A percentile compares a stretch with the other conserved stretches of the same genome.
Conservation (phyloP, 2,329 filamentous ascomycete genomes). For the Sphaerulina vaccinii region DNA sequence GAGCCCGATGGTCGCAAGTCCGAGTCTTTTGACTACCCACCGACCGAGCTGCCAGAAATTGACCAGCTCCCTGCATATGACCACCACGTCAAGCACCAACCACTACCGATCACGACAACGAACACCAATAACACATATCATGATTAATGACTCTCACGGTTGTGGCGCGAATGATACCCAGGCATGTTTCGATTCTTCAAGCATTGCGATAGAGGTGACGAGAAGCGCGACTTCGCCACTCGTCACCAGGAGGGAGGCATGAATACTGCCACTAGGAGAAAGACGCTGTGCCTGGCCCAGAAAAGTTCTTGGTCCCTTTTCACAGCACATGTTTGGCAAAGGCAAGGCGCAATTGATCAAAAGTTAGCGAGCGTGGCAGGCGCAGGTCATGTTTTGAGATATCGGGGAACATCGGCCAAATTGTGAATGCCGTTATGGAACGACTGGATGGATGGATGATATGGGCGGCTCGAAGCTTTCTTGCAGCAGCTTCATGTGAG, state of each 20-base stretch:
- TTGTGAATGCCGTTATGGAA: conserved; percentile 1
- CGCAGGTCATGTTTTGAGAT: conserved; percentile 5
- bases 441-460: conserved; percentile 1
- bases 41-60: conserved; percentile 19
- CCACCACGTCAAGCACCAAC: conserved; percentile 16
- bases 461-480: conserved; percentile 16
- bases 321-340: conserved; percentile 12
- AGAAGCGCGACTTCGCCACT: conserved; percentile 17
- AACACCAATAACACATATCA: conserved; percentile 21
- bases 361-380: conserved; percentile 18
- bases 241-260: conserved; percentile 21
- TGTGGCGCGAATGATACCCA: conserved; percentile 32
- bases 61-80: conserved; percentile 36
- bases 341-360: conserved; percentile 18
- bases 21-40: conserved; percentile 33
- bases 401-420: too few relatives aligned
- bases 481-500: conserved; percentile 20
- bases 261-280: conserved; percentile 20
- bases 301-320: conserved; percentile 24
- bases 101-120: conserved; percentile 5
- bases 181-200: conserved; percentile 31
- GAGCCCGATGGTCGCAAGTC: conserved; percentile 35
- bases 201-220: conserved; percentile 35
- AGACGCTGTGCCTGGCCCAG: conserved; percentile 19
- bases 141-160: conserved; percentile 32